Conservation (phyloP, 345 rosid genomes). For the Eucalyptus curtisii region DNA sequence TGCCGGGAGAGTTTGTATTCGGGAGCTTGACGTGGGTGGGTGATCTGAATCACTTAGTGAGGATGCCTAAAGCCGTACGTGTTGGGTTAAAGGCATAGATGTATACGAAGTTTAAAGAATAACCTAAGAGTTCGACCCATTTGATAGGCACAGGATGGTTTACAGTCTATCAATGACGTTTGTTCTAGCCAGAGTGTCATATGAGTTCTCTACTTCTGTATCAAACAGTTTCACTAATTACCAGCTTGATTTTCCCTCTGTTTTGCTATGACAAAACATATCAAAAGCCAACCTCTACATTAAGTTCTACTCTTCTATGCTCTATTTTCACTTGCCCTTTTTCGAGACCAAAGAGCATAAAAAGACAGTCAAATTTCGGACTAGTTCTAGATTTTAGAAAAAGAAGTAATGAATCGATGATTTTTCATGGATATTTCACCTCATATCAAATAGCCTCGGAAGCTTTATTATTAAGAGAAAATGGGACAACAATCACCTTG, state of each 20-base stretch:
- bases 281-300: not conserved
- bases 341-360: not conserved
- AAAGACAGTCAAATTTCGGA: not conserved
- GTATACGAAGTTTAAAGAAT: not conserved
- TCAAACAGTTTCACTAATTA: not conserved
- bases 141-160: not conserved
- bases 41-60: too few species aligned
- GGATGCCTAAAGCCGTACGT: too few species aligned
- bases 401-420: not conserved
- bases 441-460: not conserved
- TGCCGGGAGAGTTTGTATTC: not conserved
- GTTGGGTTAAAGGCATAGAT: not conserved
- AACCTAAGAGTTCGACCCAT: not conserved
- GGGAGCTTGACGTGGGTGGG: too few species aligned
- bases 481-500: not conserved
- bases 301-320: not conserved
- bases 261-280: not conserved
- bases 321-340: not conserved
- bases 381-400: not conserved
- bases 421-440: not conserved
- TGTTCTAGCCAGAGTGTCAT: not conserved
- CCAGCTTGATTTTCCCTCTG: not conserved
- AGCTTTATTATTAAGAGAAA: not conserved
- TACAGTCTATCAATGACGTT: not conserved
- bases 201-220: not conserved